Conservation (phyloP, 148 eudicot species). For the Nepenthes mirabilis region DNA sequence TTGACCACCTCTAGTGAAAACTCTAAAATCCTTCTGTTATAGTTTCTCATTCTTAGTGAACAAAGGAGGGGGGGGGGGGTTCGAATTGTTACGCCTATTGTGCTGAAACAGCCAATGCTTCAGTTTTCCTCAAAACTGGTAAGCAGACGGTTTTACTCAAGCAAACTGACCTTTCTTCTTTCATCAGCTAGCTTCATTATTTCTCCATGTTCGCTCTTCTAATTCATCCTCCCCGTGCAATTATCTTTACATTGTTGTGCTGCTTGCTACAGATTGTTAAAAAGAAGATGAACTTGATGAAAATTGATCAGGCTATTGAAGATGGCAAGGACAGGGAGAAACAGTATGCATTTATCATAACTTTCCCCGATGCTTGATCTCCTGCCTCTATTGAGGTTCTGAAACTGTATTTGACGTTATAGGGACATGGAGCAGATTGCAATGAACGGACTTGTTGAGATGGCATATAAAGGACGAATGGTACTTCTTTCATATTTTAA, state of each 20-base stretch:
- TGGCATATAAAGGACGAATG: constrained; percentile 50
- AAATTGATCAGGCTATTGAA: constrained; percentile 31
- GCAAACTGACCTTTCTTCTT: no score
- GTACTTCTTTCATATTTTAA: constrained; percentile 10
- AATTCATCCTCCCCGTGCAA: background rate
- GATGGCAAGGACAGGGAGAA: constrained; percentile 22
- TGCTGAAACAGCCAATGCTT: no score
- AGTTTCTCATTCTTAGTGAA: no score
- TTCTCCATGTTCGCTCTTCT: background rate
- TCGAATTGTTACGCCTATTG: no score
- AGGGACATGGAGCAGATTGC: constrained; percentile 40
- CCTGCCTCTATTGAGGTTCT: background rate
- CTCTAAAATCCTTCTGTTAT: no score
- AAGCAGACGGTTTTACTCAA: no score
- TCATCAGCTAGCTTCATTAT: background rate
- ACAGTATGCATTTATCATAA: constrained; percentile 13
- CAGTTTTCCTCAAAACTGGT: no score
- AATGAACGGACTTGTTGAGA: constrained; percentile 37
- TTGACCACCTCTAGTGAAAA: no score
- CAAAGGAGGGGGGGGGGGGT: no score
- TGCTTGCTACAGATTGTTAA: constrained; percentile 20
- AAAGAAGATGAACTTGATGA: constrained; percentile 22
- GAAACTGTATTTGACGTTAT: constrained; percentile 11
- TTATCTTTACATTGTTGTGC: constrained; percentile 7
- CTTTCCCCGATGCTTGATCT: background rate